Evolutionary conservation across 345 rosid genomes (phyloP), one percentile per base, ranked within the genome.

Genomic region (Rhodomyrtus tomentosa): DNA sequence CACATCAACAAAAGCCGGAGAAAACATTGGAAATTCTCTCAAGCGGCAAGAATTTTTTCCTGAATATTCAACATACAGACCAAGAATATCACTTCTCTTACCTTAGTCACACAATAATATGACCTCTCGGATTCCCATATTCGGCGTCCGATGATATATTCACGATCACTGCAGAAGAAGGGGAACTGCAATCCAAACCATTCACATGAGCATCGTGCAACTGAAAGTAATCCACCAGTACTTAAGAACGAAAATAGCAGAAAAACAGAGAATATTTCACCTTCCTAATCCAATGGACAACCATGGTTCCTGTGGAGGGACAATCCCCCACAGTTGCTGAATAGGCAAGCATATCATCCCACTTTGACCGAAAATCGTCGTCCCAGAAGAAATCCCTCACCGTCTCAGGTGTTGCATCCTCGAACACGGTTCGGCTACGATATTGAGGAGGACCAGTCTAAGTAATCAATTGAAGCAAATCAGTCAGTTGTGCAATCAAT

Each of bases 321-420:
- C 96, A 93, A 81, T 93, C 94, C 38, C 93, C 94, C 79, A 91
- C 62, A n/a, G 88, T 91, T 20, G 89, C 81, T 73, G 92, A 88
- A 86, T 74, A 62, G 53, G 91, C 87, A 85, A 96, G 99, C 99
- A 93, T 96, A 87, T 93, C 91, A 83, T 95, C 97, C 97, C 99
- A 96, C 83, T 89, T 88, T 38, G 90, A 86, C 82, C 96, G 90
- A 84, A 93, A 96, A 79, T 90, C 94, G 83, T 94, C 95, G 38
- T 94, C 99, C 99, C 98, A 94, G 82, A 93, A 96, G 83, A 95
- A 95, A 85, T 94, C 98, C 87, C 96, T 93, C 87, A 94, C 88
- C 80, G 87, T 62, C 89, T 91, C 93, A 15, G 99, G 91, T 3
- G 91, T 86, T 59, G 93, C 94, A 89, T 94, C 91, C 88, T 96